These are phyloP conservation scores for Asterella californica DNA, from an alignment of 225 moss, liverwort and hornwort genomes.

Conservation along the genomic window DNA sequence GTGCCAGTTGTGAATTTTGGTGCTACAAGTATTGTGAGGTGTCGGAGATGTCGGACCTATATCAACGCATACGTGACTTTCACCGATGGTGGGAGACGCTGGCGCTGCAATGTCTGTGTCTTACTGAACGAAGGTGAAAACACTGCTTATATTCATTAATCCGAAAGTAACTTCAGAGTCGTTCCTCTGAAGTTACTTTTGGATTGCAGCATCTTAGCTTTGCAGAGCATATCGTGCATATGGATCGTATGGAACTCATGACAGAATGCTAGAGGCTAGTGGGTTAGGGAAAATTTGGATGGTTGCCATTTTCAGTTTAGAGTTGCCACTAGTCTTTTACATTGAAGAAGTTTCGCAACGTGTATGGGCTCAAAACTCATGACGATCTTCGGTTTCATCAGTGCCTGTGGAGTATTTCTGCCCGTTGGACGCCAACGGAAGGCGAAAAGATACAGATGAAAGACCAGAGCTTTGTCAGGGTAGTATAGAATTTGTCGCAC, in stretches of 20 bases:
- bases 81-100: slow-evolving; percentile 86
- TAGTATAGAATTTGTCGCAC: slow-evolving; percentile 88
- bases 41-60: slow-evolving; percentile 85
- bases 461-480: slow-evolving; percentile 92
- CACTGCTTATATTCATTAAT: background rate
- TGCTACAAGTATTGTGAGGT: slow-evolving; percentile 74
- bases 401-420: slow-evolving; percentile 90
- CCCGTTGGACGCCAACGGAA: slow-evolving; percentile 85
- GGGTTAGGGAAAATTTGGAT: background rate
- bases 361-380: background rate
- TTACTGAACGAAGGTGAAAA: slow-evolving; percentile 79
- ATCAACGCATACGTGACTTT: slow-evolving; percentile 91
- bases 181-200: background rate
- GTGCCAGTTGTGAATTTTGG: slow-evolving; percentile 92
- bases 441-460: slow-evolving; percentile 73
- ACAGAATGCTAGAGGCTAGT: background rate
- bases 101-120: slow-evolving; percentile 96
- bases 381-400: slow-evolving; percentile 16
- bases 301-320: background rate
- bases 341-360: background rate
- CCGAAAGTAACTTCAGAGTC: too few species aligned
- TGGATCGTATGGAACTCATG: background rate
- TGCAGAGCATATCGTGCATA: background rate
- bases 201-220: background rate
- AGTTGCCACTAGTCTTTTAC: background rate